Conservation (phyloP, 2,329 filamentous ascomycete genomes). For the Hirsutella minnesotensis region DNA sequence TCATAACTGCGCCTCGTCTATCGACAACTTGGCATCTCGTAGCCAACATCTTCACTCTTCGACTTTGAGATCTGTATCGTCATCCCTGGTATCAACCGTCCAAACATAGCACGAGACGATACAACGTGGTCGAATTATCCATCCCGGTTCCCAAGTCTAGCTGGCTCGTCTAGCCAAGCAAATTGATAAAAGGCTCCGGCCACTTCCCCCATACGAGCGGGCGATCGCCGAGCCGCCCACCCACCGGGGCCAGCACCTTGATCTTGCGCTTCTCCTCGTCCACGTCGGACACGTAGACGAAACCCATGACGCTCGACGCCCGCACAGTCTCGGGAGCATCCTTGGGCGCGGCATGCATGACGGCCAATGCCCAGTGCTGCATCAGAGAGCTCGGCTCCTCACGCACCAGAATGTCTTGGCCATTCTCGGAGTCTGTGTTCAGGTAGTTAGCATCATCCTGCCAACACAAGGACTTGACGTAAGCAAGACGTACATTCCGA, state of each 20-base stretch:
- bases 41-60: no score
- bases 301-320: constrained; percentile 78
- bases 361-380: constrained; percentile 71
- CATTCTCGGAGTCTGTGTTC: constrained; percentile 18
- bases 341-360: constrained; percentile 63
- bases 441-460: no score
- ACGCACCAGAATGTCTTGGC: constrained; percentile 38
- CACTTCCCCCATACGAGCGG: constrained; percentile 77
- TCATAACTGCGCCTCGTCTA: no score
- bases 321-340: constrained; percentile 63
- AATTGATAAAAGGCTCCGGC: constrained; percentile 73
- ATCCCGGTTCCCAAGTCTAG: no score
- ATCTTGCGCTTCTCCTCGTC: constrained; percentile 75
- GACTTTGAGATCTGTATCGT: no score
- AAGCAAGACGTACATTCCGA: constrained; percentile 38
- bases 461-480: no score
- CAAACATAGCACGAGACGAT: no score
- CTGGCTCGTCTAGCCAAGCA: constrained; percentile 45
- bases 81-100: no score
- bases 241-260: constrained; percentile 72
- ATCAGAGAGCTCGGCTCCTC: constrained; percentile 55
- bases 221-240: constrained; percentile 64
- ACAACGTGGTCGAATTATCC: no score
- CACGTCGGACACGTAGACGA: constrained; percentile 84
- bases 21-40: no score